Percentiles rank a stretch among this genome's conserved stretches.
These are phyloP conservation scores for Adansonia digitata DNA, from an alignment of 345 rosid species.

Conservation along the genomic window DNA sequence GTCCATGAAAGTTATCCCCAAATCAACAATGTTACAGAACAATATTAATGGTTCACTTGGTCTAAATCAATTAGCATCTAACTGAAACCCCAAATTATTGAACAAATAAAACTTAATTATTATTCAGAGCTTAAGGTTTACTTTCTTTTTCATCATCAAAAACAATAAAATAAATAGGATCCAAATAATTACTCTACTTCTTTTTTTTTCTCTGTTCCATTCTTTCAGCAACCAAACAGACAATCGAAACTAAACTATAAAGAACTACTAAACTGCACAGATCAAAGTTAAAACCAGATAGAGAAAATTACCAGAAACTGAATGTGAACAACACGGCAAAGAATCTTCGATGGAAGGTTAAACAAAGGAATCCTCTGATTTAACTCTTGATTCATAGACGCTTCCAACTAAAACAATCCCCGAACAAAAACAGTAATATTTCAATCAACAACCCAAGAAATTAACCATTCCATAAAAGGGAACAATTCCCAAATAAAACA, in stretches of 20 bases:
- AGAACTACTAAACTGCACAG: too few relatives aligned
- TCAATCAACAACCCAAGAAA: conserved; percentile 8
- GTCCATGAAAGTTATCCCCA: conserved; percentile 1
- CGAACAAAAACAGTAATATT: conserved; percentile 25
- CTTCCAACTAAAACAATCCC: conserved; percentile 57
- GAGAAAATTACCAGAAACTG: conserved; percentile 51
- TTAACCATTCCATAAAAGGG: conserved; percentile 4
- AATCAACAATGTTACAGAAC: conserved; percentile 7
- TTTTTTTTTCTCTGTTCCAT: neutral
- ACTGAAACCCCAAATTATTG: neutral
- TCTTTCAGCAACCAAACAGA: conserved; percentile 12
- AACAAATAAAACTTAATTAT: neutral
- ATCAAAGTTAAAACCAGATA: neutral
- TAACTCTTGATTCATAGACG: conserved; percentile 71
- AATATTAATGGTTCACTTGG: neutral
- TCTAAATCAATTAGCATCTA: neutral
- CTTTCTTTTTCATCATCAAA: neutral
- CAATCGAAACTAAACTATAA: too few relatives aligned
- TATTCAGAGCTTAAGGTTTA: neutral
- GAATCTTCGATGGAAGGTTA: conserved; percentile 69
- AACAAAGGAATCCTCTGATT: conserved; percentile 67
- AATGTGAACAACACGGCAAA: conserved; percentile 70
- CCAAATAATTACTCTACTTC: neutral
- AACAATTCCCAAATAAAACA: neutral
- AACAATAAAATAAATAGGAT: neutral